Percentiles rank a stretch among this genome's conserved stretches.
Evolutionary conservation across 2,329 filamentous ascomycete genomes (phyloP).

Genomic region (Pochonia chlamydosporia): DNA sequence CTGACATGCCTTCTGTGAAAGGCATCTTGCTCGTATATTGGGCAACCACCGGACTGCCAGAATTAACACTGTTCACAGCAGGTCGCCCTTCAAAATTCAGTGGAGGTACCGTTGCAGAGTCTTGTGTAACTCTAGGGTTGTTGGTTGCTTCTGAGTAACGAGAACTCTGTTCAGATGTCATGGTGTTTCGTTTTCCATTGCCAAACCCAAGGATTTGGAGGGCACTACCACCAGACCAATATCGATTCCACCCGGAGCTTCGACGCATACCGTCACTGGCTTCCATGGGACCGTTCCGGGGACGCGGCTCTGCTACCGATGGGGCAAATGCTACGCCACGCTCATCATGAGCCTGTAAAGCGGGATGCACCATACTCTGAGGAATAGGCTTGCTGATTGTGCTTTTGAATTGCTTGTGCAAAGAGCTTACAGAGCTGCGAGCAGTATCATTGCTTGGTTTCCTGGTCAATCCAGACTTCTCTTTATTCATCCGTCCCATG

Average conservation of each 20-base stretch:
- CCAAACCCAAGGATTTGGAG: conserved; percentile 60
- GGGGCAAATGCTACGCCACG: conserved; percentile 35
- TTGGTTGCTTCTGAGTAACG: conserved; percentile 40
- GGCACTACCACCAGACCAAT: conserved; percentile 69
- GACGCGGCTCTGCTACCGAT: conserved; percentile 27
- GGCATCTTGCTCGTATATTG: conserved; percentile 48
- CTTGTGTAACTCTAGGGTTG: conserved; percentile 47
- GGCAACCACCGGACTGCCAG: conserved; percentile 64
- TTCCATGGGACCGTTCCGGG: conserved; percentile 25
- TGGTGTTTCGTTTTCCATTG: conserved; percentile 41
- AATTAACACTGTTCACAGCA: conserved; percentile 59
- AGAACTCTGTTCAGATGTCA: conserved; percentile 50
- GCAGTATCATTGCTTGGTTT: conserved; percentile 51
- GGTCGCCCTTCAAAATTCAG: conserved; percentile 59
- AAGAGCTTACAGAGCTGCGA: conserved; percentile 44
- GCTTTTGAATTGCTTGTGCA: conserved; percentile 58
- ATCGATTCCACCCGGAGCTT: conserved; percentile 71
- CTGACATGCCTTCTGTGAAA: conserved; percentile 52
- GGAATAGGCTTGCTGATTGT: conserved; percentile 57
- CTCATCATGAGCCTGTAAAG: conserved; percentile 32
- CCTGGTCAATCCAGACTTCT: conserved; percentile 39
- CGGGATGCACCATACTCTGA: conserved; percentile 30
- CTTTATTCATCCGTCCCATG: conserved; percentile 54
- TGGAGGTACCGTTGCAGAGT: conserved; percentile 66
- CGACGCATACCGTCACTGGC: conserved; percentile 43